Base-by-base conservation (phyloP, 2,329 filamentous ascomycete genomes). In the Phialophora macrospora region DNA sequence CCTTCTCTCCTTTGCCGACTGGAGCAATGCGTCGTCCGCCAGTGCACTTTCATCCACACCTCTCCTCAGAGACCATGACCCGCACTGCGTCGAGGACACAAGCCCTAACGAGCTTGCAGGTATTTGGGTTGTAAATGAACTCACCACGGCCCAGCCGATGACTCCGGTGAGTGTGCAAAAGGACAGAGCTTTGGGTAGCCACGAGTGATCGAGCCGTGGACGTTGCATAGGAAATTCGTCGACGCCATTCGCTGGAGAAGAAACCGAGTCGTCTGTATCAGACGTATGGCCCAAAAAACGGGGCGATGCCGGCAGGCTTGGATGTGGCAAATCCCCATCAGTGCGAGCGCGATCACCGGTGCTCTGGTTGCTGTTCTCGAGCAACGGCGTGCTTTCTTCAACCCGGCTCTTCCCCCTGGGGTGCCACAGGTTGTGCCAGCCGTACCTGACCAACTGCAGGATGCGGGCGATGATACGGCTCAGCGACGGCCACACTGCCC, bases 1-100 rank as follows among this genome's bases (percentile, higher is more conserved):
- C 38, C 64, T 66, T 28, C 20, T 64, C 34, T 66, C 64, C 51
- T 66, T 66, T 20, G 38, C 20, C 17, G 32, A 22, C 51, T 64
- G 64, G 41, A 58, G 8, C 22, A 58, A 28, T 17, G 32, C 55
- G 17, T 58, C 55, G 30, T 44, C 22, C 12, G 17, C 55, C 22
- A 14, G 17, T 7, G 55, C 55, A 7, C 11, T 41, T 24, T 24
- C 30, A 12, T n/a, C 20, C 17, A 30, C 55, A 20, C 32, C 32
- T 24, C 4, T 22, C 14, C 17, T 46, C 8, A 46, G 30, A 4
- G 22, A 14, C 55, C 55, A 58, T 14, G 30, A 22, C 9, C 55
- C 55, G 34, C 55, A 58, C 9, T 58, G n/a, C 38, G 12, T 24
- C 20, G 55, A 41, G 3, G 55, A 9, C 14, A 20, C 12, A 20